Base-by-base conservation (phyloP, 208 protist species). In the Acanthamoeba triangularis region DNA sequence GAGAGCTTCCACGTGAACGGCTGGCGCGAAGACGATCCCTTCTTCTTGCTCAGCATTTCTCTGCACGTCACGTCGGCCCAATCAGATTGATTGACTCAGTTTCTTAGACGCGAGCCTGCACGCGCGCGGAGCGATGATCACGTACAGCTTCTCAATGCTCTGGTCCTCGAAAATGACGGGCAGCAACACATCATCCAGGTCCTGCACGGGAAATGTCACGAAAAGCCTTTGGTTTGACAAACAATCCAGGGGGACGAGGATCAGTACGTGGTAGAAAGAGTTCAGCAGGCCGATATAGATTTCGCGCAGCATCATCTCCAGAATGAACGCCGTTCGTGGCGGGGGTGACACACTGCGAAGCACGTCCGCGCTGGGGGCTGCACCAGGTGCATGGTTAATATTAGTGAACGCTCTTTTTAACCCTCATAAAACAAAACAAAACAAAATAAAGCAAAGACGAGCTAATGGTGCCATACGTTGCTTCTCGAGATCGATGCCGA, bases 1-100 rank as follows among this genome's bases (percentile, higher is more conserved):
- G 80, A 65, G n/a, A 90, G 80, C 80, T 90, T 90, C 80, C 80
- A 90, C 35, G 80, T 90, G 49, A 90, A 90, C 47, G 80, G n/a
- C 16, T 63, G 80, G 54, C 44, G 54, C 37, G 72, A 23, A 37
- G 28, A 7, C 41, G 72, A 80, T 14, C 72, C 72, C 72, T 80
- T 80, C 72, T 47, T 80, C 72, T 80, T 80, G 72, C 72, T 80
- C 72, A 80, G 72, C 72, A 80, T 80, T 33, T 80, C 72, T 11
- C 72, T 80, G 72, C 61, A 16, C n/a, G 16, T 28, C n/a, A n/a
- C n/a, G n/a, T n/a, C n/a, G n/a, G n/a, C n/a, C n/a, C n/a, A n/a
- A n/a, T 28, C 56, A 25, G 14, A 63, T 25, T 16, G 23, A 63
- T 4, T n/a, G n/a, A n/a, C n/a, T n/a, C n/a, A n/a, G n/a, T n/a